Base-by-base conservation (phyloP, 2,329 filamentous ascomycete genomes). In the Colletotrichum paranaense region DNA sequence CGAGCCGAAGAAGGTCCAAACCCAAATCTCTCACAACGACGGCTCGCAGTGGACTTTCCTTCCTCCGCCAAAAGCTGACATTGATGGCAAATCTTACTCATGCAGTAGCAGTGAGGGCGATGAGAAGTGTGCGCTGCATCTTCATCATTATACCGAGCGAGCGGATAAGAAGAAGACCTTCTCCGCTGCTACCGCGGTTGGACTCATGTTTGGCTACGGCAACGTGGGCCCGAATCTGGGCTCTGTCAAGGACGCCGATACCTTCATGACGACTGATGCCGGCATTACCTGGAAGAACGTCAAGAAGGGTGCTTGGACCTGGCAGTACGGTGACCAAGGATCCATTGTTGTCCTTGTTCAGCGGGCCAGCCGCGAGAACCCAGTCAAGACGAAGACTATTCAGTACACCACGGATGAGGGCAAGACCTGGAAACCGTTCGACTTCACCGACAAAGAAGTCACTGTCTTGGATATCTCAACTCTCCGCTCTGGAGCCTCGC, bases 81-180 rank as follows among this genome's bases (percentile, higher is more conserved):
- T 89, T 0, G 91, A 97, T 35, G 91, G 90, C 76, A 94, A 96
- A 77, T 81, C 86, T 2, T 97, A 93, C 79, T 82, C 85, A 14
- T 98, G 97, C 85, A 88, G 86, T 62, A 87, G 87, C 73, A 84
- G 84, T 28, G 85, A 86, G 52, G 90, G 92, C 79, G 87, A 83
- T 58, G 87, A 91, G 24, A 89, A 92, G 68, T 99, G 97, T 81
- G 93, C 94, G 4, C 87, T 99, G 68, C 95, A 99, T 82, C 88
- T 99, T 49, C 97, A 99, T 81, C 94, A 96, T 68, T 99, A 97
- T 84, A 98, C 97, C 0, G 97, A 99, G 83, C 92, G 97, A 75
- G 85, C 85, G 38, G 94, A 98, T 80, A 92, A 92, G 78, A 87
- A 92, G 59, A 94, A 96, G 80, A 97, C 94, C 0, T 98, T 94